Conservation (phyloP, 768 basidiomycete species). For the Terana coerulea region DNA sequence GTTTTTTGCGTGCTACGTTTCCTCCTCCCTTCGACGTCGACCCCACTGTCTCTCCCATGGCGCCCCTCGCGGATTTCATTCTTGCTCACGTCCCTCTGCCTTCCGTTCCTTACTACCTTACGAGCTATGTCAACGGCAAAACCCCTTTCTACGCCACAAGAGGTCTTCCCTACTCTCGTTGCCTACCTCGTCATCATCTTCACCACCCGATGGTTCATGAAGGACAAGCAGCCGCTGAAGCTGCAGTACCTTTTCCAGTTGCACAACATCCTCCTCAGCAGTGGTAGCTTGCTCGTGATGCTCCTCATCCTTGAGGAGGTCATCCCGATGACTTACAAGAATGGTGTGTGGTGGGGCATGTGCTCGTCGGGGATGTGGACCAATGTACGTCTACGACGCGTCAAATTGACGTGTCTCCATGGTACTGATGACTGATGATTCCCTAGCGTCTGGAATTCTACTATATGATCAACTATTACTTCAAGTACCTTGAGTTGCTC, state of each 20-base stretch:
- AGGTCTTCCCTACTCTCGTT: conserved; percentile 65
- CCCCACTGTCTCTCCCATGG: conserved; percentile 44
- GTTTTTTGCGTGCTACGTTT: conserved; percentile 12
- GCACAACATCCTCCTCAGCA: conserved; percentile 87
- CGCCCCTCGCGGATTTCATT: conserved; percentile 71
- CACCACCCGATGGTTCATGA: conserved; percentile 81
- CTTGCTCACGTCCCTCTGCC: conserved; percentile 50
- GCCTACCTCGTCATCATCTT: conserved; percentile 90
- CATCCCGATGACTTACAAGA: conserved; percentile 67
- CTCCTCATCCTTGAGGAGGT: conserved; percentile 92
- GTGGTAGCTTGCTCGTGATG: conserved; percentile 81
- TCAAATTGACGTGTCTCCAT: not conserved
- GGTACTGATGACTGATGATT: conserved; percentile 1
- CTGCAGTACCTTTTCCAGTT: conserved; percentile 82
- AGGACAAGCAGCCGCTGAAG: conserved; percentile 63
- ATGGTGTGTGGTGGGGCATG: conserved; percentile 72
- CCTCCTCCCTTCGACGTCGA: conserved; percentile 14
- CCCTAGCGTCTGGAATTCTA: conserved; percentile 84
- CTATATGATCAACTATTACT: conserved; percentile 99
- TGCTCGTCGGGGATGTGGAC: conserved; percentile 84
- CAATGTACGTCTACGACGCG: conserved; percentile 50
- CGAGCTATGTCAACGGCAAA: conserved; percentile 63
- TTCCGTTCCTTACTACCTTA: conserved; percentile 53
- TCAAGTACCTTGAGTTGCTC: conserved; percentile 95
- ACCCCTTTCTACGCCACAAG: conserved; percentile 75